Evolutionary conservation across 2,329 filamentous ascomycete genomes (phyloP).

Genomic region (Endocalyx cinctus): DNA sequence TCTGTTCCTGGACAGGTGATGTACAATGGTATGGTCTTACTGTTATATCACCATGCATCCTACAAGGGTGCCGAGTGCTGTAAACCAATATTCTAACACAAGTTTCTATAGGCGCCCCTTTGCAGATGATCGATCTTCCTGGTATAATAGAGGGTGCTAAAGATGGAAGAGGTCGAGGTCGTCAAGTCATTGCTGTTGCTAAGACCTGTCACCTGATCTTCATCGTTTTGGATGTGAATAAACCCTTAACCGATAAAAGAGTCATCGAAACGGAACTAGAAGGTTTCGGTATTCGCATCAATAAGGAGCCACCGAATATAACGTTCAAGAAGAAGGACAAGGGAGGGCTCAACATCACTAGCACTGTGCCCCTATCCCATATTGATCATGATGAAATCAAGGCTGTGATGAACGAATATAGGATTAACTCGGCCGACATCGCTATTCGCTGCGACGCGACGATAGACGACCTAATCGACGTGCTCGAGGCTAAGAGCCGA

Average conservation of each 20-base stretch:
- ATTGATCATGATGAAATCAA: slow-evolving; percentile 96
- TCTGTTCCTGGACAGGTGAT: slow-evolving; percentile 93
- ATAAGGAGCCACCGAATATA: slow-evolving; percentile 95
- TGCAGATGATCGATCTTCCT: slow-evolving; percentile 96
- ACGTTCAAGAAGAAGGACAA: slow-evolving; percentile 99
- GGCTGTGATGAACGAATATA: slow-evolving; percentile 96
- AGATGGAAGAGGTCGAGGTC: slow-evolving; percentile 93
- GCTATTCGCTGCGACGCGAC: slow-evolving; percentile 97
- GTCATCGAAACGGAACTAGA: slow-evolving; percentile 94
- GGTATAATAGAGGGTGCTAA: slow-evolving; percentile 99
- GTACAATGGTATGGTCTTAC: slow-evolving; percentile 65
- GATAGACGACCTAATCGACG: slow-evolving; percentile 92
- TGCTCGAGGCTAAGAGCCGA: slow-evolving; percentile 89
- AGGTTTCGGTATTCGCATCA: slow-evolving; percentile 95
- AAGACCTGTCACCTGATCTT: slow-evolving; percentile 99
- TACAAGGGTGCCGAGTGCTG: too few relatives aligned
- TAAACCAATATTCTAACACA: too few relatives aligned
- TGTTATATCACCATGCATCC: too few relatives aligned
- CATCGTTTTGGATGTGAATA: slow-evolving; percentile 97
- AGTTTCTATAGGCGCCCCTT: slow-evolving; percentile 62
- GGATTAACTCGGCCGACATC: slow-evolving; percentile 93
- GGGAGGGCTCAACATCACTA: slow-evolving; percentile 93
- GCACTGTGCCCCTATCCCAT: slow-evolving; percentile 83
- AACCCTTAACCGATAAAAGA: slow-evolving; percentile 93
- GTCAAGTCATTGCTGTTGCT: slow-evolving; percentile 96